phyloP scores from a whole-genome alignment of 1,284 basidiomycete genomes.

The Tilletia indica region DNA sequence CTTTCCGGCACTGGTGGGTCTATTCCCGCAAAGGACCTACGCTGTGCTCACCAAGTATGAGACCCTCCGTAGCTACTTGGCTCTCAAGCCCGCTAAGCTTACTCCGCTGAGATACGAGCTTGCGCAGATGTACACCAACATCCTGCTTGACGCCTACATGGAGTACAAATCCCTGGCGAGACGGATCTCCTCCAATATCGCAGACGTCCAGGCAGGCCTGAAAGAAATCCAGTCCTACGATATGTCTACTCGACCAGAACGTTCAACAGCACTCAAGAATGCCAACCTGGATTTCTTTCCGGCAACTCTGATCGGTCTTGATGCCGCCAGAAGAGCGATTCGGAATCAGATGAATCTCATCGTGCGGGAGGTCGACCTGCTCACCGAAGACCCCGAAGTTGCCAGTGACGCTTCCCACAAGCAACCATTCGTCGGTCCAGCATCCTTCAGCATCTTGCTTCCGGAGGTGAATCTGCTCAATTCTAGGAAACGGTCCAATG shows the following conservation, averaged over 20 bases:
- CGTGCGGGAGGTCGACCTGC: background rate
- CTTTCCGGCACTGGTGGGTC: slow-evolving; percentile 12
- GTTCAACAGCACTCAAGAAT: background rate
- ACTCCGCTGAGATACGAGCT: slow-evolving; percentile 15
- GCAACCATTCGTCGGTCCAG: background rate
- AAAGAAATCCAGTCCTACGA: slow-evolving; percentile 7
- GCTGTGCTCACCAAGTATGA: slow-evolving; percentile 15
- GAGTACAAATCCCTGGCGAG: slow-evolving; percentile 18
- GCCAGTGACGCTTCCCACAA: background rate
- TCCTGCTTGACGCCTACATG: slow-evolving; percentile 18
- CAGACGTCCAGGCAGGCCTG: slow-evolving; percentile 15
- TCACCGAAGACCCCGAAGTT: background rate
- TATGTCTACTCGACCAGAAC: background rate
- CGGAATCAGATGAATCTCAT: slow-evolving; percentile 8
- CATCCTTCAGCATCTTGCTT: background rate
- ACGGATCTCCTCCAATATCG: background rate
- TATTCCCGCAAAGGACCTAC: slow-evolving; percentile 19
- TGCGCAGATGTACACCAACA: slow-evolving; percentile 20
- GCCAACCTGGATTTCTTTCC: slow-evolving; percentile 14
- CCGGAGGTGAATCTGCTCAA: background rate
- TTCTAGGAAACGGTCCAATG: background rate
- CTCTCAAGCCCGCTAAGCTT: slow-evolving; percentile 1
- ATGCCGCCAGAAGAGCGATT: background rate
- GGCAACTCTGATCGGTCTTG: background rate
- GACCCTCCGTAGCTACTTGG: background rate